Percentiles rank a stretch among this genome's conserved stretches.
These are phyloP conservation scores for Beta macrorhiza DNA, from an alignment of 179 eudicot genomes.

Conservation along the genomic window DNA sequence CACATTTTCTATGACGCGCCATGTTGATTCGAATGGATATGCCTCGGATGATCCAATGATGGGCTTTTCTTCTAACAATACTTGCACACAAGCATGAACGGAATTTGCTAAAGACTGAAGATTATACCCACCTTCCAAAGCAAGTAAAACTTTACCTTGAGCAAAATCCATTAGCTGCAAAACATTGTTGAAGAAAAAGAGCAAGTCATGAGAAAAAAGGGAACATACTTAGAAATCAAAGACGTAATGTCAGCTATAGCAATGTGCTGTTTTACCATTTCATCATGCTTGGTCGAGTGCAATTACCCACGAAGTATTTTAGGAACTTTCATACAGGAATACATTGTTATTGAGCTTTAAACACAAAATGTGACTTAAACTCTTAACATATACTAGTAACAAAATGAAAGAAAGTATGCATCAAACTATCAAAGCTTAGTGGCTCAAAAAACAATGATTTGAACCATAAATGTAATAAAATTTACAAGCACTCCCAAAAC, in stretches of 20 bases:
- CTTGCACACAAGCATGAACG: slow-evolving; percentile 81
- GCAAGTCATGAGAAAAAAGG: slow-evolving; percentile 12
- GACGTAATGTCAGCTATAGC: not conserved
- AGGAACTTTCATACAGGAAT: not conserved
- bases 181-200: slow-evolving; percentile 20
- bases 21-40: slow-evolving; percentile 87
- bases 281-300: not conserved
- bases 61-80: slow-evolving; percentile 68
- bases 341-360: not conserved
- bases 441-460: not conserved
- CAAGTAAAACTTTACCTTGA: slow-evolving; percentile 80
- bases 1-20: slow-evolving; percentile 85
- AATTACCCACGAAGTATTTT: not conserved
- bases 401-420: not conserved
- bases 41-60: slow-evolving; percentile 59
- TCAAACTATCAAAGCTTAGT: not conserved
- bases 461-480: not conserved
- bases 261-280: slow-evolving; percentile 5
- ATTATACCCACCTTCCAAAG: slow-evolving; percentile 97
- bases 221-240: not conserved
- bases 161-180: slow-evolving; percentile 88
- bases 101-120: slow-evolving; percentile 80
- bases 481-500: not conserved
- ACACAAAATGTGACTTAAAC: not conserved
- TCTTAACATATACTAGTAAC: not conserved